phyloP scores from a whole-genome alignment of 352 stramenopile genomes.

The Globisporangium paroecandrum region DNA sequence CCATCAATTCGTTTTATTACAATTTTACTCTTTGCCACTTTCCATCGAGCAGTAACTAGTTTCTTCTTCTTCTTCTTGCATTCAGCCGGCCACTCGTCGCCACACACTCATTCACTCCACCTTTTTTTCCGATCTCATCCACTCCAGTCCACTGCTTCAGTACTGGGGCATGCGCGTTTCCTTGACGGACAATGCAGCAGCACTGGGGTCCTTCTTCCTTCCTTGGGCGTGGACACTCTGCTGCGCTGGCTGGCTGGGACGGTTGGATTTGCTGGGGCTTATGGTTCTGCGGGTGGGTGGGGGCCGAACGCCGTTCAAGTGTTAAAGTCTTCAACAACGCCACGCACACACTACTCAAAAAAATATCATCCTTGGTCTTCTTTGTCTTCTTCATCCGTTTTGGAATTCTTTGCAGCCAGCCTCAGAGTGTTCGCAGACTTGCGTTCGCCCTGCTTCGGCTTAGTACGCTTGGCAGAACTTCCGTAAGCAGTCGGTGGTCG shows the following conservation, averaged over 20 bases:
- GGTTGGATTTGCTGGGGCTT: neutral
- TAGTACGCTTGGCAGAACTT: slow-evolving; percentile 80
- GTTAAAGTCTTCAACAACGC: slow-evolving; percentile 7
- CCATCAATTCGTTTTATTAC: slow-evolving; percentile 10
- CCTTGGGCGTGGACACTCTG: neutral
- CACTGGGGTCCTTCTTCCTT: neutral
- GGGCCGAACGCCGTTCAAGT: neutral
- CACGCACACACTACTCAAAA: slow-evolving; percentile 5
- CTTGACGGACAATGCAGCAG: neutral
- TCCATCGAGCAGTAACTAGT: slow-evolving; percentile 19
- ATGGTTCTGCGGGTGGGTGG: neutral
- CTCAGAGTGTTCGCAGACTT: neutral
- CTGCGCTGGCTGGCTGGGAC: neutral
- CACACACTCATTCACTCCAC: neutral
- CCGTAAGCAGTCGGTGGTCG: slow-evolving; percentile 43
- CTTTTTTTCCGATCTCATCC: neutral
- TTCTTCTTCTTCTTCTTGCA: slow-evolving; percentile 3
- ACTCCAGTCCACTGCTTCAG: neutral
- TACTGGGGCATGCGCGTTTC: neutral
- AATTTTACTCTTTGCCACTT: slow-evolving; percentile 17
- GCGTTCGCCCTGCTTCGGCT: neutral
- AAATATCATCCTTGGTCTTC: neutral
- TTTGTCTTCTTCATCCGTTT: neutral
- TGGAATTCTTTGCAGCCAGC: neutral
- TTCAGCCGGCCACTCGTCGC: neutral